Percentiles rank a stretch among this genome's conserved stretches.
Conservation (phyloP, 495 filamentous ascomycete genomes). For the Penicillium tannophilum region DNA sequence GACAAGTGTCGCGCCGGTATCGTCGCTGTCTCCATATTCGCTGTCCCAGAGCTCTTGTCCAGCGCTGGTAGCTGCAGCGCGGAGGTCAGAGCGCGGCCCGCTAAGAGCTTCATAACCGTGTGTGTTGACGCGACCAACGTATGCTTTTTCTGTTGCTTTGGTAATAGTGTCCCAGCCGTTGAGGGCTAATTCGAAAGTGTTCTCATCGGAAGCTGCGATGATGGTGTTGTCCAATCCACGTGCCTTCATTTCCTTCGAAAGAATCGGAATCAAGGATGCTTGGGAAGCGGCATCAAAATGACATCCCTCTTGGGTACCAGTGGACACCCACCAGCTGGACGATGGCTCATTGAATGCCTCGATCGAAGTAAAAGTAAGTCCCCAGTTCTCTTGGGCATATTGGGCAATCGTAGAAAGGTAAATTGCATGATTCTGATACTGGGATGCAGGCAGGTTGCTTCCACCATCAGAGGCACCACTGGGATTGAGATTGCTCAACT, state of each 20-base stretch:
- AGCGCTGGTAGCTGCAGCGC: slow-evolving; percentile 9
- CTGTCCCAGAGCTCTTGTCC: slow-evolving; percentile 19
- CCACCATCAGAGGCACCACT: slow-evolving; percentile 12
- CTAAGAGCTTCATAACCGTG: slow-evolving; percentile 13
- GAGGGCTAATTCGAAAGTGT: slow-evolving; percentile 11
- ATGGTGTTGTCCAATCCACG: slow-evolving; percentile 11
- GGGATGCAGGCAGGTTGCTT: slow-evolving; percentile 18
- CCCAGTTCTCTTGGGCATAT: slow-evolving; percentile 16
- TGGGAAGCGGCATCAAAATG: slow-evolving; percentile 14
- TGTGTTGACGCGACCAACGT: slow-evolving; percentile 14
- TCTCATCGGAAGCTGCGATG: slow-evolving; percentile 18
- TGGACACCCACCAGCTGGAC: slow-evolving; percentile 15
- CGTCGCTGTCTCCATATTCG: slow-evolving; percentile 19
- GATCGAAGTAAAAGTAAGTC: slow-evolving; percentile 17
- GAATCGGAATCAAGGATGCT: slow-evolving; percentile 11
- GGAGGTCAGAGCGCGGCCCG: slow-evolving; percentile 13
- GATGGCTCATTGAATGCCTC: slow-evolving; percentile 20
- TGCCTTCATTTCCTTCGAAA: slow-evolving; percentile 9
- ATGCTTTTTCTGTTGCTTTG: slow-evolving; percentile 2
- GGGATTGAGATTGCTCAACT: slow-evolving; percentile 16
- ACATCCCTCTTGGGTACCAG: slow-evolving; percentile 20
- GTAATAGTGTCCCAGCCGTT: slow-evolving; percentile 15
- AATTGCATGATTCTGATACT: slow-evolving; percentile 20
- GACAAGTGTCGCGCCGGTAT: slow-evolving; percentile 4
- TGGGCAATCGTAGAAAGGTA: slow-evolving; percentile 19